phyloP scores from a whole-genome alignment of 73 alveolate genomes.

The Paramecium bursaria region DNA sequence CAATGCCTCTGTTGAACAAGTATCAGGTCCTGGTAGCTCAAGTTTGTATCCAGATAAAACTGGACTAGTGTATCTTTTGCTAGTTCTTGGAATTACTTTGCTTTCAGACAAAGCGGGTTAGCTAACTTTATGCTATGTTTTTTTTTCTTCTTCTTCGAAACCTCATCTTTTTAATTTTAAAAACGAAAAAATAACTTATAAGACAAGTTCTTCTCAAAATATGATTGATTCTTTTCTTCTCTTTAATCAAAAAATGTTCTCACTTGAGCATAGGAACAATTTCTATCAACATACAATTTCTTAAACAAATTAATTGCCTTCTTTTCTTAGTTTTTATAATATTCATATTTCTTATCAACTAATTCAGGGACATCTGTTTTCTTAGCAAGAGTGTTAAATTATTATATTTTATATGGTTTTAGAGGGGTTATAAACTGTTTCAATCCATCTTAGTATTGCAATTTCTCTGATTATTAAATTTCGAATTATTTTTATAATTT shows the following conservation, averaged over 20 bases:
- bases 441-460: neutral
- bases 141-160: too few species aligned
- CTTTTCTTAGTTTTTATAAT: constrained; percentile 17
- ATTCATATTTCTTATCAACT: neutral
- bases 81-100: too few species aligned
- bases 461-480: neutral
- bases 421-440: neutral
- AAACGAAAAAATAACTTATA: constrained; percentile 31
- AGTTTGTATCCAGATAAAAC: too few species aligned
- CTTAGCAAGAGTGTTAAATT: constrained; percentile 1
- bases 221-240: neutral
- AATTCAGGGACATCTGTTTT: constrained; percentile 1
- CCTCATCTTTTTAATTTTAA: neutral
- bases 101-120: too few species aligned
- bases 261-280: constrained; percentile 59
- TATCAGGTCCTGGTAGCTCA: too few species aligned
- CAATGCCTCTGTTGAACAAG: too few species aligned
- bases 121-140: too few species aligned
- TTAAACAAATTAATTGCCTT: constrained; percentile 46
- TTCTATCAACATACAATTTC: constrained; percentile 30
- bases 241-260: constrained; percentile 57
- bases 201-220: constrained; percentile 10
- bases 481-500: constrained; percentile 8
- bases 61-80: too few species aligned
- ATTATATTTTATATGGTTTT: neutral